Conservation (phyloP, 1,284 basidiomycete species). For the Apiotrichum akiyoshidainum region DNA sequence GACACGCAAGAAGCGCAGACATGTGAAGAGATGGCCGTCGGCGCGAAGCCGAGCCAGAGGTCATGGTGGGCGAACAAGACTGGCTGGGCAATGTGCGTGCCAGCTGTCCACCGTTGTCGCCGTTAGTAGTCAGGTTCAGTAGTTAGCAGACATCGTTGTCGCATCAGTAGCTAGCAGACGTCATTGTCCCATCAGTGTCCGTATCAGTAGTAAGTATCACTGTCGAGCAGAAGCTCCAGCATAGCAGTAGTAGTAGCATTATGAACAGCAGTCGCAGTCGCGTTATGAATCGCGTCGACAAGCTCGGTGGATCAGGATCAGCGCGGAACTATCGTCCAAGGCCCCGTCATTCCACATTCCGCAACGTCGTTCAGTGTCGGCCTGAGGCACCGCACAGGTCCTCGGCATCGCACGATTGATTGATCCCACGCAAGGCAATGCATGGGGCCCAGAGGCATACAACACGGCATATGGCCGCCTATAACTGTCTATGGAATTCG, state of each 20-base stretch:
- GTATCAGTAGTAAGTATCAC: not conserved
- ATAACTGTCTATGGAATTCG: not conserved
- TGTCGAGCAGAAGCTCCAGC: no score
- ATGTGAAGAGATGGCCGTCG: no score
- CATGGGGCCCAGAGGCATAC: conserved; percentile 5
- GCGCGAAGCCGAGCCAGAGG: no score
- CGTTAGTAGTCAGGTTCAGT: not conserved
- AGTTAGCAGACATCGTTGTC: not conserved
- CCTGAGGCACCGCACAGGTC: no score
- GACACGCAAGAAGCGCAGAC: no score
- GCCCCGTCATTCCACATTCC: no score
- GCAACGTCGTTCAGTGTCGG: no score
- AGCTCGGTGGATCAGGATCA: not conserved
- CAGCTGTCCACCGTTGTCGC: not conserved
- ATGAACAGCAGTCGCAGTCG: no score
- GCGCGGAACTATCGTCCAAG: not conserved
- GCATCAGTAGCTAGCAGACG: not conserved
- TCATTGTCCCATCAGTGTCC: not conserved
- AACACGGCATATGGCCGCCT: not conserved
- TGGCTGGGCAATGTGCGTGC: not conserved
- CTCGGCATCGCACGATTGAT: no score
- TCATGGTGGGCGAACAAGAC: no score
- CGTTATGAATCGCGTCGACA: not conserved
- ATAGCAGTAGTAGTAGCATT: no score
- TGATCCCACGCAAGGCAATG: not conserved